Evolutionary conservation across 2,329 filamentous ascomycete genomes (phyloP).

Genomic region (Fusarium pseudonygamai): DNA sequence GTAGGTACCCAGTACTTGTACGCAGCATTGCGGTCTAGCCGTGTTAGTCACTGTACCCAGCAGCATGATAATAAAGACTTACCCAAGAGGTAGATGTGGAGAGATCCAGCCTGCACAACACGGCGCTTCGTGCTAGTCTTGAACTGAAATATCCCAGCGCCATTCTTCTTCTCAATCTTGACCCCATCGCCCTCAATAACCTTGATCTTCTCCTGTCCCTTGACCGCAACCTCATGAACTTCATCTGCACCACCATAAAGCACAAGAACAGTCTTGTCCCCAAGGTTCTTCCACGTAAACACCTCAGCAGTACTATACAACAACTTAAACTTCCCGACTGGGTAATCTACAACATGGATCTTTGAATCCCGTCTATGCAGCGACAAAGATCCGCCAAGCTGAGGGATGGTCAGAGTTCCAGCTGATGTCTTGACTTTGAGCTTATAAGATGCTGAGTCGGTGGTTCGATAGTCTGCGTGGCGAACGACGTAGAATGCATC

Average conservation of each 20-base stretch:
- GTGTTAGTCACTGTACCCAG: neutral
- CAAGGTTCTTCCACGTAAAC: slow-evolving; percentile 74
- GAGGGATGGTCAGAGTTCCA: slow-evolving; percentile 62
- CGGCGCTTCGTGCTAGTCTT: slow-evolving; percentile 42
- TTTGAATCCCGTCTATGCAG: slow-evolving; percentile 73
- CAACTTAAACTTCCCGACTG: slow-evolving; percentile 66
- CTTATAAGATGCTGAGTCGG: slow-evolving; percentile 67
- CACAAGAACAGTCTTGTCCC: slow-evolving; percentile 66
- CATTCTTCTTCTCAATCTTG: slow-evolving; percentile 28
- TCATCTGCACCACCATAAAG: slow-evolving; percentile 72
- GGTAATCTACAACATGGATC: slow-evolving; percentile 73
- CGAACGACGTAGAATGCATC: slow-evolving; percentile 72
- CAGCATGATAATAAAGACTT: neutral
- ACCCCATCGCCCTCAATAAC: slow-evolving; percentile 44
- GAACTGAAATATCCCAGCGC: slow-evolving; percentile 46
- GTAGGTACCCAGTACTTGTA: slow-evolving; percentile 77
- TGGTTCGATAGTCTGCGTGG: slow-evolving; percentile 72
- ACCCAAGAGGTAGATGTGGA: slow-evolving; percentile 55
- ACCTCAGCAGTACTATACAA: slow-evolving; percentile 77
- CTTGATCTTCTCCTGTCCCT: slow-evolving; percentile 30
- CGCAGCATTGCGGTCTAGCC: slow-evolving; percentile 66
- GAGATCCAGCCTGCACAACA: slow-evolving; percentile 47
- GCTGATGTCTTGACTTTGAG: slow-evolving; percentile 69
- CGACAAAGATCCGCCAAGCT: slow-evolving; percentile 64
- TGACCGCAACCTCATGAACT: slow-evolving; percentile 68